Evolutionary conservation across 345 rosid genomes (phyloP), one percentile per base, ranked within the genome.

Genomic region (Boechera divaricarpa): DNA sequence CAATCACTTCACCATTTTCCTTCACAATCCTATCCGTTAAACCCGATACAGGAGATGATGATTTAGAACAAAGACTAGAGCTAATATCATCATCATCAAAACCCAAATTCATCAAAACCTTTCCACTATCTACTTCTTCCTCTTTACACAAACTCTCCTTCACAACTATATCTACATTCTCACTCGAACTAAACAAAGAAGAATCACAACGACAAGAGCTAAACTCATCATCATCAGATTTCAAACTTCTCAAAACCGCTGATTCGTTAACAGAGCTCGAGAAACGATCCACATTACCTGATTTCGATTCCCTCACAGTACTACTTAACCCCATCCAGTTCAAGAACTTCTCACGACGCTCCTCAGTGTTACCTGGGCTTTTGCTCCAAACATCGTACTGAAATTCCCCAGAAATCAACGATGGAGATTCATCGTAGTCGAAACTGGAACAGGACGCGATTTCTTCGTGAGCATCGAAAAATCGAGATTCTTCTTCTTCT

Each of bases 381-480:
- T 60, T 76, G 73, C 77, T 76, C 98, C 98, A 93, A 11, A 89
- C 70, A 33, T 87, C 96, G 75, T 81, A 89, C 42, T 60, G 76
- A 53, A 81, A 82, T 80, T 76, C 68, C 15, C 33, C 41, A 5
- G 79, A 51, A 75, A 67, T 63, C 4, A 65, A 63, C 7, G 65
- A 49, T 16, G 70, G 44, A 16, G 77, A 18, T 55, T 10, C 72
- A 18, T 70, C 44, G 42, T 26, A 36, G 8, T 64, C 76, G 70
- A 47, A 4, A 42, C 54, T 83, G 38, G 78, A 77, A 82, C 82
- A 68, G 58, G 81, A 77, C 6, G 90, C 74, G 67, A 86, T 79
- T 49, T 90, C 96, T 65, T 87, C 93, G 32, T 33, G 69, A 7
- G 97, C 96, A 78, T 94, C 97, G 71, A 88, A 94, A 76, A 90